Evolutionary conservation across 768 basidiomycete genomes (phyloP).

Genomic region (Termitomyces sp.): DNA sequence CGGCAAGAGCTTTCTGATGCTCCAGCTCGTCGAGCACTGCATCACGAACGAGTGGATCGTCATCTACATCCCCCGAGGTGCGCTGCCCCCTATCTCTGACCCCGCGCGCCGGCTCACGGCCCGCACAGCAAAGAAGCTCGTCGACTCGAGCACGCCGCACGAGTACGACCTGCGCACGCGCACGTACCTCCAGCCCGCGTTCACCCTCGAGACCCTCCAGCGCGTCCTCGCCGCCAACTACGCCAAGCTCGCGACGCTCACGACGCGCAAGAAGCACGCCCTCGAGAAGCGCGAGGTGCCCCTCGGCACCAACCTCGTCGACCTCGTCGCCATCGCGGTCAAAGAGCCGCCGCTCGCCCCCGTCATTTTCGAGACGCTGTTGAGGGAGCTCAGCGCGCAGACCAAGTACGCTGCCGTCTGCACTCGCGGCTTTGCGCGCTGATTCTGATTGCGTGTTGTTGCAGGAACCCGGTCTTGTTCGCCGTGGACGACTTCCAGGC

Average conservation of each 20-base stretch:
- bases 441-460: background rate
- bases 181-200: constrained; percentile 69
- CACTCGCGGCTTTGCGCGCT: background rate
- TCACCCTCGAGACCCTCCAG: constrained; percentile 58
- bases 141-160: constrained; percentile 72
- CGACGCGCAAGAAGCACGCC: constrained; percentile 33
- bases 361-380: constrained; percentile 47
- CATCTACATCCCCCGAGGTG: constrained; percentile 79
- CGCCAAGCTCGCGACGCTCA: constrained; percentile 33
- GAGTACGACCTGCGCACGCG: constrained; percentile 70
- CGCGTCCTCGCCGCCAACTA: constrained; percentile 59
- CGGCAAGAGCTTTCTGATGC: constrained; percentile 75
- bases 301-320: constrained; percentile 42
- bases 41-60: constrained; percentile 69
- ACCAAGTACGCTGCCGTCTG: constrained; percentile 34
- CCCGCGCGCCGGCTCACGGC: too few relatives aligned
- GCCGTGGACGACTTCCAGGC: constrained; percentile 89
- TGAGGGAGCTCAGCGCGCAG: constrained; percentile 61
- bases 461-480: constrained; percentile 71
- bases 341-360: constrained; percentile 51
- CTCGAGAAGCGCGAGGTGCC: constrained; percentile 45
- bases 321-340: constrained; percentile 54
- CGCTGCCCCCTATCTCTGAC: too few relatives aligned
- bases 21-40: constrained; percentile 74
- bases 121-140: constrained; percentile 35